A percentile compares a stretch with the other conserved stretches of the same genome.
Evolutionary conservation across 1,139 yeast genomes (phyloP).

Genomic region (Geotrichum fermentans): DNA sequence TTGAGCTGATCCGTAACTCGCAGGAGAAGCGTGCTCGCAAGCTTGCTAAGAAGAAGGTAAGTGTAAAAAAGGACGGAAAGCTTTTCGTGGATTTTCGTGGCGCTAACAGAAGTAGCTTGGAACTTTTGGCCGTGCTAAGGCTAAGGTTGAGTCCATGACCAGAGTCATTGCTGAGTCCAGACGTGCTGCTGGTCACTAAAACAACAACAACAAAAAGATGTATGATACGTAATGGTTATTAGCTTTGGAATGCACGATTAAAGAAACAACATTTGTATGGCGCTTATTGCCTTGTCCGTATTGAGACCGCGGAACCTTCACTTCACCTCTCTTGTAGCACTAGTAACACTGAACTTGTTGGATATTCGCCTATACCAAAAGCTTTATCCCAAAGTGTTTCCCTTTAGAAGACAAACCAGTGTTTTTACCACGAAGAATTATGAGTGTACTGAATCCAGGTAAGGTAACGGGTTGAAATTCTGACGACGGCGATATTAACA

Average conservation of each 20-base stretch:
- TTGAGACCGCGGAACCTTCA: too few relatives aligned
- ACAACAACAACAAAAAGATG: too few relatives aligned
- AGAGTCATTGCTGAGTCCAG: conserved; percentile 95
- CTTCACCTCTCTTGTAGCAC: too few relatives aligned
- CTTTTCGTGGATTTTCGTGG: not conserved
- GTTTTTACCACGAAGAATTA: too few relatives aligned
- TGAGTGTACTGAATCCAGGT: too few relatives aligned
- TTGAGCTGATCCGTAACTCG: conserved; percentile 98
- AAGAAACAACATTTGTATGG: not conserved
- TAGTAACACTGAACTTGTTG: too few relatives aligned
- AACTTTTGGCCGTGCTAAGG: conserved; percentile 99
- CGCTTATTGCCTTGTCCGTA: too few relatives aligned
- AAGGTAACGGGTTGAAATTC: too few relatives aligned
- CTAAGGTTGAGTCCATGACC: conserved; percentile 98
- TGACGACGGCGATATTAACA: too few relatives aligned
- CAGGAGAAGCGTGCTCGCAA: conserved; percentile 99
- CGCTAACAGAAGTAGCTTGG: conserved; percentile 54
- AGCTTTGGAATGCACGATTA: conserved; percentile 11
- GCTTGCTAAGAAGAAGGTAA: conserved; percentile 93
- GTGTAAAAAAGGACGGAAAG: not conserved
- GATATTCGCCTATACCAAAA: too few relatives aligned
- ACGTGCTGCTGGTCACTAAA: conserved; percentile 46
- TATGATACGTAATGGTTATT: conserved; percentile 14
- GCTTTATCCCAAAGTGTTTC: too few relatives aligned
- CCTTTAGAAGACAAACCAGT: too few relatives aligned